Percentiles rank a stretch among this genome's conserved stretches.
phyloP scores from a whole-genome alignment of 768 basidiomycete species.

The Tricholoma saponaceum region DNA sequence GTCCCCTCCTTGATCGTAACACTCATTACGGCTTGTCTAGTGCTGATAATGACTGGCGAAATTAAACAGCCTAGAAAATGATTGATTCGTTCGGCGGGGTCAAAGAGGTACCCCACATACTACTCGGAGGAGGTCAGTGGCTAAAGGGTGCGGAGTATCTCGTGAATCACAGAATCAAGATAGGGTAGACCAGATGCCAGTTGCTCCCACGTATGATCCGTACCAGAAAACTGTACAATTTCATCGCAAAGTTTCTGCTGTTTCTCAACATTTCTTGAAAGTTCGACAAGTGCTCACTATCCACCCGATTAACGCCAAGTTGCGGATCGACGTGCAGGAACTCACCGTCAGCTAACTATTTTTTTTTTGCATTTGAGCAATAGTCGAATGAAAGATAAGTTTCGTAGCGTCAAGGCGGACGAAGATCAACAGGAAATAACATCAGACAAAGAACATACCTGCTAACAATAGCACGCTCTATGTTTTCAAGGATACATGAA shows the following conservation, averaged over 20 bases:
- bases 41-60: not conserved
- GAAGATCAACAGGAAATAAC: not conserved
- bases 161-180: constrained; percentile 31
- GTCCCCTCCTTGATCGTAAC: too few species aligned
- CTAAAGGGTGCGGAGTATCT: constrained; percentile 39
- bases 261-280: constrained; percentile 37
- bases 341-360: constrained; percentile 30
- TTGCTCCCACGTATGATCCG: constrained; percentile 55
- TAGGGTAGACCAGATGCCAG: constrained; percentile 29
- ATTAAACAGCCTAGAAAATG: not conserved
- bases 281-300: constrained; percentile 54
- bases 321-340: not conserved
- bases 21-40: too few species aligned
- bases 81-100: not conserved
- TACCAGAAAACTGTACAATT: constrained; percentile 34
- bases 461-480: constrained; percentile 35
- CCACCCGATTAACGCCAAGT: not conserved
- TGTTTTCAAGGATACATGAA: not conserved
- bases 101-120: not conserved
- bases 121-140: constrained; percentile 14
- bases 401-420: constrained; percentile 31
- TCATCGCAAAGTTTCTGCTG: constrained; percentile 50
- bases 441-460: not conserved
- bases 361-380: not conserved
- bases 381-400: constrained; percentile 19